phyloP scores from a whole-genome alignment of 2,329 filamentous ascomycete genomes.

The Chrysoporthe austroafricana region DNA sequence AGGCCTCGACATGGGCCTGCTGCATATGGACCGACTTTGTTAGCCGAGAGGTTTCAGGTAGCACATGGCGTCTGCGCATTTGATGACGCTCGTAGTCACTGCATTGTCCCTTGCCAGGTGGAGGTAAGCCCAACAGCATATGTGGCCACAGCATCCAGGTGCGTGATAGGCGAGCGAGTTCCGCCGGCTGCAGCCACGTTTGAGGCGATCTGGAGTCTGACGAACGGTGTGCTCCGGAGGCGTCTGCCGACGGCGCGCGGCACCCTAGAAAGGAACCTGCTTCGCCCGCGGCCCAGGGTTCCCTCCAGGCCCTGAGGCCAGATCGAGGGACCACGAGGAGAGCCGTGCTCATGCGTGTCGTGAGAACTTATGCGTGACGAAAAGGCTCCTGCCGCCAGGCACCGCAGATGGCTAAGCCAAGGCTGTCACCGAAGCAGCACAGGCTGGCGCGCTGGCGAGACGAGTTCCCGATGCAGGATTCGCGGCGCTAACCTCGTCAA shows the following conservation, averaged over 20 bases:
- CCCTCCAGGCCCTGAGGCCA: background rate
- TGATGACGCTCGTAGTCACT: background rate
- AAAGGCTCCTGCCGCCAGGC: background rate
- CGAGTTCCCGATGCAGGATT: background rate
- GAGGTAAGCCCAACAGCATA: background rate
- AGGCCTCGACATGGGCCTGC: slow-evolving; percentile 1
- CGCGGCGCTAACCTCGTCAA: background rate
- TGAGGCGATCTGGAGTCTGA: slow-evolving; percentile 1
- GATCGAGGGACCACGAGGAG: background rate
- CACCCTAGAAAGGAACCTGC: background rate
- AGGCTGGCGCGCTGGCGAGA: background rate
- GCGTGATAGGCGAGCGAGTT: background rate
- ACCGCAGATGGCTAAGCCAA: background rate
- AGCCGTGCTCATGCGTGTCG: background rate
- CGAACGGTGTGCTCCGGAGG: background rate
- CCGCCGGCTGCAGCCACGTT: background rate
- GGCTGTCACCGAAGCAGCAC: slow-evolving; percentile 6
- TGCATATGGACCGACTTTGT: slow-evolving; percentile 1
- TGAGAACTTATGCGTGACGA: background rate
- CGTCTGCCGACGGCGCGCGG: background rate
- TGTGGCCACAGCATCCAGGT: slow-evolving; percentile 1
- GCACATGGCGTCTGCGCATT: background rate
- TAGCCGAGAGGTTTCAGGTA: slow-evolving; percentile 4
- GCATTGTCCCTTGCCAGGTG: background rate
- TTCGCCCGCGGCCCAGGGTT: background rate